Base-by-base conservation (phyloP, 768 basidiomycete species). In the Hygrophorus pudorinus region DNA sequence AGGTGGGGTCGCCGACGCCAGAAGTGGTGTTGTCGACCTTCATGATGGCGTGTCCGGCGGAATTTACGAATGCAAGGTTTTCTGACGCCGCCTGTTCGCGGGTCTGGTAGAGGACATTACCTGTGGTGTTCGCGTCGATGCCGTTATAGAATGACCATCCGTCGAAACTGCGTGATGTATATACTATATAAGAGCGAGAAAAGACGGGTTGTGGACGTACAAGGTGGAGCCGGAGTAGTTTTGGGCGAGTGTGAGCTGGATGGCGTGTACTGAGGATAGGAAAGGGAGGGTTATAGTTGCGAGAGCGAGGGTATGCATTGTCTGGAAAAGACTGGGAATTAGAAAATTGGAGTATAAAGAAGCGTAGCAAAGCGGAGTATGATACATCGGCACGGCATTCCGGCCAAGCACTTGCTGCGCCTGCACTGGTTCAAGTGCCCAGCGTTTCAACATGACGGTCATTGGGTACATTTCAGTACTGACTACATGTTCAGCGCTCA, bases 11-110 rank as follows among this genome's bases (percentile, higher is more conserved):
- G 17, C 6, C n/a, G 2, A 18, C 21, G 7, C 34, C 46, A 28
- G n/a, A 35, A 12, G 46, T 47, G 8, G 41, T 37, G n/a, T 47
- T 47, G 41, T 47, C 46, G 9, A 47, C 46, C 30, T 37, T 47
- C 41, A 47, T 43, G 28, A 47, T 42, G 5, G 46, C 41, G 30
- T 47, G 16, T 4, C 45, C 45, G 13, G 39, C 45, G 18, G 38
- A 21, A 32, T 41, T 46, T 7, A 46, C 32, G 30, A 41, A 41
- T 11, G 45, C 37, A 18, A 46, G 38, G 13, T 35, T n/a, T 21
- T 40, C 38, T 28, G 29, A 27, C n/a, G 30, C 33, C 5, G 45
- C 45, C n/a, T 38, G 32, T 10, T 32, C 12, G 7, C 31, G 45
- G 24, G 27, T 33, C 18, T 40, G 32, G 20, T 28, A 46, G n/a